These are phyloP conservation scores for Fusarium sp. DNA, from an alignment of 2,329 filamentous ascomycete genomes.

Conservation along the genomic window DNA sequence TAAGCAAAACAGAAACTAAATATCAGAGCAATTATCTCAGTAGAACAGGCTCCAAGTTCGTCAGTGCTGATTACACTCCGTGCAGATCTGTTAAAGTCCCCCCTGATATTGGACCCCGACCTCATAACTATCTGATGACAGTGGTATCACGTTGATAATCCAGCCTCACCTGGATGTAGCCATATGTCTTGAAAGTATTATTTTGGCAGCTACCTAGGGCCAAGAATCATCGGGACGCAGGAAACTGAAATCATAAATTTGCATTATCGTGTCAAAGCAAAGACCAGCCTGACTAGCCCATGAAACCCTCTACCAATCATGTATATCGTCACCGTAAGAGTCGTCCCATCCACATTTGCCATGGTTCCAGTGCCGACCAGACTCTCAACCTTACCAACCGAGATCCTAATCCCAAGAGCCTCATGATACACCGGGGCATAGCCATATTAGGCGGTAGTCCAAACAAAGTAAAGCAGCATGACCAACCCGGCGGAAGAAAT, in stretches of 20 bases:
- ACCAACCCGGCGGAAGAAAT: constrained; percentile 4
- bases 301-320: constrained; percentile 18
- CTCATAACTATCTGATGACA: not conserved
- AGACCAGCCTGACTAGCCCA: constrained; percentile 28
- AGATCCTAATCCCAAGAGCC: constrained; percentile 4
- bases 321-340: constrained; percentile 24
- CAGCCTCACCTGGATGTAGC: not conserved
- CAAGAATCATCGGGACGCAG: not conserved
- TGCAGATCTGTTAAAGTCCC: not conserved
- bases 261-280: constrained; percentile 36
- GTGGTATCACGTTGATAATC: not conserved
- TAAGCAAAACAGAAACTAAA: not conserved
- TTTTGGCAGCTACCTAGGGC: not conserved
- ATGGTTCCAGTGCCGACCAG: constrained; percentile 4
- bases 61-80: not conserved
- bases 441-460: constrained; percentile 19
- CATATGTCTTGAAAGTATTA: not conserved
- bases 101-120: not conserved
- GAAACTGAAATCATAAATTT: constrained; percentile 35
- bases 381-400: constrained; percentile 14
- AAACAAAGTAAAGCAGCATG: constrained; percentile 14
- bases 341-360: constrained; percentile 17
- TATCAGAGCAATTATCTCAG: not conserved
- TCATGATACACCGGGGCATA: constrained; percentile 21
- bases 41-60: not conserved